A percentile compares a stretch with the other conserved stretches of the same genome.
These are phyloP conservation scores for Stentor roeselii DNA, from an alignment of 73 alveolate genomes.

Conservation along the genomic window DNA sequence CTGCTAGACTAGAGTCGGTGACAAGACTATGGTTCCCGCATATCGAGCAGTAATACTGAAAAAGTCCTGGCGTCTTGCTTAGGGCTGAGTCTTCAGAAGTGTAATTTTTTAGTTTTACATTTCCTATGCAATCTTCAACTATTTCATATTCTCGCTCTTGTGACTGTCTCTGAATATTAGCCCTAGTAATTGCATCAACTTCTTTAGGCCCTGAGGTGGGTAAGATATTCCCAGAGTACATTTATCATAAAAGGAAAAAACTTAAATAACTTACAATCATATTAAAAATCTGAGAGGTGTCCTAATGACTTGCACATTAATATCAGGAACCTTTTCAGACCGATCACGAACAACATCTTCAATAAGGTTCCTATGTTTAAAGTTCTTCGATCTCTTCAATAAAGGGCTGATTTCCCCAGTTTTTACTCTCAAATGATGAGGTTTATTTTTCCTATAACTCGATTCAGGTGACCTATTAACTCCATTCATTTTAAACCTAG, in stretches of 20 bases:
- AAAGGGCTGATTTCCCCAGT: not conserved
- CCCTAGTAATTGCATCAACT: slow-evolving; percentile 13
- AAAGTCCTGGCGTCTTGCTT: not conserved
- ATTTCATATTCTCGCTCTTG: slow-evolving; percentile 32
- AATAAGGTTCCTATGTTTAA: no score
- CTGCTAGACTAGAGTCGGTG: not conserved
- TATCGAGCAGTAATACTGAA: slow-evolving; percentile 13
- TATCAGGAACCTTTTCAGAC: not conserved
- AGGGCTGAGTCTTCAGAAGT: slow-evolving; percentile 28
- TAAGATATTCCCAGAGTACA: not conserved
- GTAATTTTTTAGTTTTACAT: slow-evolving; percentile 23
- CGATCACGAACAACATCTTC: not conserved
- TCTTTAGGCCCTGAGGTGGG: slow-evolving; percentile 28
- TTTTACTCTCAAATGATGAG: no score
- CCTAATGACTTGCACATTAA: not conserved
- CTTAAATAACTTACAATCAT: not conserved
- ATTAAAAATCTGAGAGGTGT: not conserved
- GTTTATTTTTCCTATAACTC: not conserved
- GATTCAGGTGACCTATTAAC: not conserved
- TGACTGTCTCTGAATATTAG: slow-evolving; percentile 3
- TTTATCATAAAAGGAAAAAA: not conserved
- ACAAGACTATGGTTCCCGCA: slow-evolving; percentile 23
- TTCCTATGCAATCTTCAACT: slow-evolving; percentile 29
- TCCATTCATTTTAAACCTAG: no score
- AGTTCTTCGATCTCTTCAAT: not conserved